phyloP scores from a whole-genome alignment of 257 asterid genomes.

The Gardenia jasminoides region DNA sequence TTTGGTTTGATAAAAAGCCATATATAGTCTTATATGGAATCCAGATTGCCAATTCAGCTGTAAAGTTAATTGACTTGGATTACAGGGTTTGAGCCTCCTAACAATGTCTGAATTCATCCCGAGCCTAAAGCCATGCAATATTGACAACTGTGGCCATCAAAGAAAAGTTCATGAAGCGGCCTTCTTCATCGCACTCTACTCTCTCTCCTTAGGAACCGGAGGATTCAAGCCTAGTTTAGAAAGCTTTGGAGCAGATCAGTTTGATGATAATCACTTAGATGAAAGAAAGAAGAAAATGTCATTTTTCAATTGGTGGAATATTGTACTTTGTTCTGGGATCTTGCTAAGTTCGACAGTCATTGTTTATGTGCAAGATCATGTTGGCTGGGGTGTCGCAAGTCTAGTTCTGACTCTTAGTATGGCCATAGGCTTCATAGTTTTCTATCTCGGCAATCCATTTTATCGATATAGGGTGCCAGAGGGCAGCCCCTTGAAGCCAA shows the following conservation, averaged over 20 bases:
- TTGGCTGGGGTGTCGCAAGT: constrained; percentile 66
- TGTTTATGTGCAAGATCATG: constrained; percentile 59
- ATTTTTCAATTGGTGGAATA: constrained; percentile 87
- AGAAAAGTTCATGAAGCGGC: constrained; percentile 40
- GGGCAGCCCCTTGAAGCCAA: constrained; percentile 65
- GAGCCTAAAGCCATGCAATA: constrained; percentile 39
- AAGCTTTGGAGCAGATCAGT: constrained; percentile 93
- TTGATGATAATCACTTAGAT: constrained; percentile 59
- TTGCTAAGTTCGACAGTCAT: constrained; percentile 55
- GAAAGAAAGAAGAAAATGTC: constrained; percentile 66
- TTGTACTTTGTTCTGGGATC: constrained; percentile 57
- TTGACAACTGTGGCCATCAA: constrained; percentile 23
- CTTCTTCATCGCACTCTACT: constrained; percentile 66
- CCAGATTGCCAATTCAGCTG: background rate
- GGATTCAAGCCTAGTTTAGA: constrained; percentile 75
- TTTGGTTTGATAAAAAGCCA: background rate
- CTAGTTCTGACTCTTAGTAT: constrained; percentile 45
- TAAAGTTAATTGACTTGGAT: background rate
- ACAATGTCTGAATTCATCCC: constrained; percentile 70
- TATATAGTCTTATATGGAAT: background rate
- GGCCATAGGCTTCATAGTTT: constrained; percentile 39
- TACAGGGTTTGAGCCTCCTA: constrained; percentile 64
- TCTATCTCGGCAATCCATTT: constrained; percentile 49
- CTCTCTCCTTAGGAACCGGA: constrained; percentile 70
- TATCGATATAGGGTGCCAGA: constrained; percentile 52